Evolutionary conservation across 352 stramenopile species (phyloP), one percentile per base, ranked within the genome.

Genomic region (Phytophthora europaea): DNA sequence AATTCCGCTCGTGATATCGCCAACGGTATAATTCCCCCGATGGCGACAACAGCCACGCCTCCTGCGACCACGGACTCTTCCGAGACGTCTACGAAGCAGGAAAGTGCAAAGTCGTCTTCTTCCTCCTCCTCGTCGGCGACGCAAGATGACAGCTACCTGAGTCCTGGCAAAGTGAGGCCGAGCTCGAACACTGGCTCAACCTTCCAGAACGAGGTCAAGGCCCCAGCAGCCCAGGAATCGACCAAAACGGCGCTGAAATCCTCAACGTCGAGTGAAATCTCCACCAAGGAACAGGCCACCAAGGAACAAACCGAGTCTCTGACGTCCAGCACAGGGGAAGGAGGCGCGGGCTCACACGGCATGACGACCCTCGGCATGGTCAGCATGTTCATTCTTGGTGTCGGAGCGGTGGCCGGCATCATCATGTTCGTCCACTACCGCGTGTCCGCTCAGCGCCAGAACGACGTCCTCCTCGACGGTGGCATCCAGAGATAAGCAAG

Each of bases 381-480:
- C 1, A 76, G 84, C 28, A 79, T 81, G 48, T 81, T 89, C 59
- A 78, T 92, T 36, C 50, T 92, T 33, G 82, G 73, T 28, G 79
- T 85, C 40, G 81, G 73, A 6, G 73, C 82, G 4, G 71, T 90
- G 54, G 82, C 81, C 0, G 84, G 79, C 38, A 65, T 88, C 34
- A 71, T 84, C 26, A 71, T 88, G 51, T 87, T 87, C 62, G 77
- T 85, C 28, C 89, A 84, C 75, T 91, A 89, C 61, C 76, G 81
- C 57, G 85, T 85, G 61, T 87, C 84, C 52, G 81, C 87, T 50
- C 67, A 84, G 48, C 81, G 72, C 56, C 82, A 93, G 72, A 76
- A 83, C 53, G 78, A 91, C 58, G 89, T 91, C 40, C 84, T 92
- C 62, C 78, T 90, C 71, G 88, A 90, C 33, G 74, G 74, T 18